Base-by-base conservation (phyloP, 495 filamentous ascomycete genomes). In the Tuber umbilicatum region DNA sequence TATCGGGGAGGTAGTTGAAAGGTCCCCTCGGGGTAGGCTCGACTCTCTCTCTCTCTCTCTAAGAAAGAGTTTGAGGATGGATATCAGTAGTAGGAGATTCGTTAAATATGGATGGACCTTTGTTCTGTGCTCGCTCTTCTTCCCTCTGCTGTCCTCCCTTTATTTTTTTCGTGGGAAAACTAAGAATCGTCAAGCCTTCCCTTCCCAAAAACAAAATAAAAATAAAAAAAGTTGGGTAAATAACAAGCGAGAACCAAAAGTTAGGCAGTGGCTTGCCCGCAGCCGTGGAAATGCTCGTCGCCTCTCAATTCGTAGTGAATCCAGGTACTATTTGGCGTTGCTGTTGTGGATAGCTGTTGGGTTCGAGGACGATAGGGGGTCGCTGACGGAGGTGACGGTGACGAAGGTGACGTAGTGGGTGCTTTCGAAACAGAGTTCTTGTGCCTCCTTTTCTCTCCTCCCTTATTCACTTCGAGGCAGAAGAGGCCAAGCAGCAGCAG, bases 341-440 rank as follows among this genome's bases (percentile, higher is more conserved):
- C 50, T 27, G 75, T 73, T 67, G 74, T 73, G 38, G 72, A 73
- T 71, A 74, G 78, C 73, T 80, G 78, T 80, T 77, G 72, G 73
- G 40, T 69, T 70, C 72, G 78, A 70, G 78, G 78, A 77, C 38
- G 77, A 79, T 75, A 75, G 74, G 78, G 78, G 74, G 77, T 60
- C 55, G 55, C 55, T 60, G 55, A 60, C 55, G 55, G 31, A 60
- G 70, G 75, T 68, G 71, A 40, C 72, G 41, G 71, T 78, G 76
- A 80, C 76, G 76, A 78, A 71, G 71, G 76, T 79, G 77, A 78
- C 77, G 77, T 79, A 79, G 77, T 78, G 69, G 75, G 72, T 72
- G 73, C 75, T 78, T 71, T 72, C 76, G 76, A 78, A 71, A 78
- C 75, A 78, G 69, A 73, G 75, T 78, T 78, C 76, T 75, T 78